Evolutionary conservation across 1,284 basidiomycete genomes (phyloP).

Genomic region (Pyrrhoderma lamaoense): DNA sequence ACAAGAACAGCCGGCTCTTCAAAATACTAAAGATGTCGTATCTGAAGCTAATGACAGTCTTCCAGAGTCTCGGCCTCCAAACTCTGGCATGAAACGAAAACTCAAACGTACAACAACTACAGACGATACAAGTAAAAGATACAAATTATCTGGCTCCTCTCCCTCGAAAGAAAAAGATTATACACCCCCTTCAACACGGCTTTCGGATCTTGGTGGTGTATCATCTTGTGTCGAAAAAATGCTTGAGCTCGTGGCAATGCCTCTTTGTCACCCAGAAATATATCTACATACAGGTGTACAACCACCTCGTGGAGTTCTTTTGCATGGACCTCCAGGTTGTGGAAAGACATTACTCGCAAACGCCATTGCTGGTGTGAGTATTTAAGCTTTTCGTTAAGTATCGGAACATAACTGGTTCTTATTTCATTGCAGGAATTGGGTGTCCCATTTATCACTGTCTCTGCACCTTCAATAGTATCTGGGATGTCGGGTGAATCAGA

Average conservation of each 20-base stretch:
- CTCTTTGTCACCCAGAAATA: conserved; percentile 91
- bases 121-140: conserved; percentile 50
- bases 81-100: conserved; percentile 48
- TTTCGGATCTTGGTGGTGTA: conserved; percentile 87
- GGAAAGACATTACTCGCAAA: conserved; percentile 91
- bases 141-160: conserved; percentile 32
- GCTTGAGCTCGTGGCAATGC: conserved; percentile 93
- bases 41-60: conserved; percentile 22
- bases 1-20: conserved; percentile 6
- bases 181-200: conserved; percentile 58
- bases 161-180: conserved; percentile 42
- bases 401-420: conserved; percentile 15
- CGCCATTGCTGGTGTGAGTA: conserved; percentile 85
- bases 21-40: conserved; percentile 6
- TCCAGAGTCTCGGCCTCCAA: conserved; percentile 23
- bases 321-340: conserved; percentile 95
- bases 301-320: conserved; percentile 86
- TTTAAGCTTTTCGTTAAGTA: neutral
- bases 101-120: conserved; percentile 39
- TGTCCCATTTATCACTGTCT: conserved; percentile 89
- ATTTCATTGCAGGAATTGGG: conserved; percentile 62
- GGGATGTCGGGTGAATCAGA: conserved; percentile 98
- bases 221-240: conserved; percentile 85
- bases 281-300: conserved; percentile 91
- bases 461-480: conserved; percentile 90